Conservation (phyloP, 352 stramenopile species). For the Discostella stelligera region DNA sequence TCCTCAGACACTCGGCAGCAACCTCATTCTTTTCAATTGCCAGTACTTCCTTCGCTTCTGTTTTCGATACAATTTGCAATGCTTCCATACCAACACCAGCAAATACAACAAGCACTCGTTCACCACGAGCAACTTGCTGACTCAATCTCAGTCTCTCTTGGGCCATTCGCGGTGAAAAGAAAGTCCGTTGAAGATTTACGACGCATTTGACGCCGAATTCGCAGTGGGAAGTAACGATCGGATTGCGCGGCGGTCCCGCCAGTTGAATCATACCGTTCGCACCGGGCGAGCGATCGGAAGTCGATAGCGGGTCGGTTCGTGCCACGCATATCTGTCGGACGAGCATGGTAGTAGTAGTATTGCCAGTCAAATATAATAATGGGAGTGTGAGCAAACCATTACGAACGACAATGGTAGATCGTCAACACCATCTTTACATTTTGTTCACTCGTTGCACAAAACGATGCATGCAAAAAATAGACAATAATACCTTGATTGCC, state of each 20-base stretch:
- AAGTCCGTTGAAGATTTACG: constrained; percentile 77
- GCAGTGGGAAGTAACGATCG: constrained; percentile 74
- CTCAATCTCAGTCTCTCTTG: constrained; percentile 75
- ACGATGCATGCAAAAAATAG: background rate
- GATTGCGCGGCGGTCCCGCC: constrained; percentile 58
- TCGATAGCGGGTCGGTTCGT: constrained; percentile 57
- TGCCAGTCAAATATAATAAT: background rate
- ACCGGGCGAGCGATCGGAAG: constrained; percentile 61
- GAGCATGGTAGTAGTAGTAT: constrained; percentile 1
- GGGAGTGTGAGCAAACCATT: too few relatives aligned
- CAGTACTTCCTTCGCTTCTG: constrained; percentile 64
- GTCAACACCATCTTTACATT: too few relatives aligned
- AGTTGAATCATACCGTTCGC: constrained; percentile 58
- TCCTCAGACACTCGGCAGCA: constrained; percentile 60
- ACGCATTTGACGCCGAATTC: constrained; percentile 82
- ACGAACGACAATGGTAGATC: too few relatives aligned
- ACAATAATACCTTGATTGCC: constrained; percentile 72
- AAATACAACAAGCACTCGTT: constrained; percentile 81
- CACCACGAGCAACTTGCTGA: constrained; percentile 70
- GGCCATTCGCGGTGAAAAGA: constrained; percentile 80
- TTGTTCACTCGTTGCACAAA: too few relatives aligned
- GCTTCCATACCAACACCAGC: constrained; percentile 79
- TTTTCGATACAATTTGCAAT: constrained; percentile 74
- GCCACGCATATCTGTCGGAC: constrained; percentile 41
- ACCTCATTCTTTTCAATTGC: constrained; percentile 74